Conservation (phyloP, 1,139 yeast species). For the Candida buenavistaensis region DNA sequence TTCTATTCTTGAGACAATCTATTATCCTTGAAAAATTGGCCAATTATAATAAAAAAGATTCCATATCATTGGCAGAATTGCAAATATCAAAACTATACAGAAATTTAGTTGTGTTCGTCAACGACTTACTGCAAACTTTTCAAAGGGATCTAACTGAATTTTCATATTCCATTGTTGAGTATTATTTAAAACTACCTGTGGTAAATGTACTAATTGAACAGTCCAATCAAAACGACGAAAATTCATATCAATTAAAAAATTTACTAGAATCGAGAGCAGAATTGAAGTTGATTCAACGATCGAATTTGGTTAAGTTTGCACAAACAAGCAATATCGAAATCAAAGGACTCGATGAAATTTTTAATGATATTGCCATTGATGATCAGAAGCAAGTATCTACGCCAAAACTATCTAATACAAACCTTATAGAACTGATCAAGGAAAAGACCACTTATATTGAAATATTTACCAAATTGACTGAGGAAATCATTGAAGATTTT, state of each 20-base stretch:
- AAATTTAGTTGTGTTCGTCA: constrained; percentile 35
- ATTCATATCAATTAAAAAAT: constrained; percentile 22
- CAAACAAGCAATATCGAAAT: constrained; percentile 31
- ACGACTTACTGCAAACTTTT: constrained; percentile 31
- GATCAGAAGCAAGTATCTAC: constrained; percentile 8
- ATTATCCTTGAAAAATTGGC: constrained; percentile 29
- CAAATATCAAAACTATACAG: constrained; percentile 35
- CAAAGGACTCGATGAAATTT: constrained; percentile 22
- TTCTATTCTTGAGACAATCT: constrained; percentile 31
- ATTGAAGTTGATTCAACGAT: constrained; percentile 43
- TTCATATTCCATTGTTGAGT: constrained; percentile 31
- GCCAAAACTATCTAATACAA: not conserved
- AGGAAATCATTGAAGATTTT: constrained; percentile 45
- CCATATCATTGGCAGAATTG: constrained; percentile 34
- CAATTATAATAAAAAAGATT: constrained; percentile 19
- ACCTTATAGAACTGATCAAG: constrained; percentile 6
- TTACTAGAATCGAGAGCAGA: constrained; percentile 49
- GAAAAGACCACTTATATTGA: constrained; percentile 19
- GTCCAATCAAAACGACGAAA: constrained; percentile 10
- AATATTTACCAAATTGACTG: constrained; percentile 40
- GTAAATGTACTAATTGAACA: constrained; percentile 21
- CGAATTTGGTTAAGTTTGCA: constrained; percentile 41
- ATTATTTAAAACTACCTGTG: constrained; percentile 29
- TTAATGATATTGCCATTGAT: constrained; percentile 25
- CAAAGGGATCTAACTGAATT: constrained; percentile 25